Evolutionary conservation across 345 rosid genomes (phyloP).

Genomic region (Brassica carinata): DNA sequence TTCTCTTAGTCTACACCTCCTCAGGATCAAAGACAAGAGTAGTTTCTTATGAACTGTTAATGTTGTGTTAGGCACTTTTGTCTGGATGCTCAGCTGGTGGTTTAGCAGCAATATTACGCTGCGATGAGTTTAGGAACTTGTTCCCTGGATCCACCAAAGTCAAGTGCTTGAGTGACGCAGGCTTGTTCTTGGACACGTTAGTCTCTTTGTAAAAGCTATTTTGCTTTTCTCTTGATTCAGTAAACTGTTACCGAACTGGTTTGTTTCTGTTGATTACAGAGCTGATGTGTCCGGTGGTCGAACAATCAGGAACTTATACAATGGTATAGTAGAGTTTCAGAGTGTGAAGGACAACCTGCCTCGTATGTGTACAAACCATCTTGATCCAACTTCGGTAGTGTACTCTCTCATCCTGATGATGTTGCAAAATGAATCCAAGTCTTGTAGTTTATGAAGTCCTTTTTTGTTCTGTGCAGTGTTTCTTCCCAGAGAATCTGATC

Average conservation of each 20-base stretch:
- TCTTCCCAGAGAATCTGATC: conserved; percentile 95
- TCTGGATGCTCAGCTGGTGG: conserved; percentile 99
- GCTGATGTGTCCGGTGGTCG: conserved; percentile 85
- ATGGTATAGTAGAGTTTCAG: conserved; percentile 82
- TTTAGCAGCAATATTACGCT: conserved; percentile 80
- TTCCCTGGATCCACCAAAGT: conserved; percentile 67
- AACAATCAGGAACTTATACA: conserved; percentile 71
- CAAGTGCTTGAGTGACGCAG: conserved; percentile 97
- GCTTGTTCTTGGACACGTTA: conserved; percentile 92
- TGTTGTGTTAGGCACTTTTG: conserved; percentile 72
- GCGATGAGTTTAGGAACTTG: conserved; percentile 79
- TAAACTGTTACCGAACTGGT: conserved; percentile 17
- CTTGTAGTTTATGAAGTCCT: conserved; percentile 17
- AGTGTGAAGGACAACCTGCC: conserved; percentile 64
- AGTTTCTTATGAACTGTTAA: conserved; percentile 8
- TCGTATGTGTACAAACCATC: conserved; percentile 70
- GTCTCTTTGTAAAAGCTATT: conserved; percentile 6
- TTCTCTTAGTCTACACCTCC: conserved; percentile 5
- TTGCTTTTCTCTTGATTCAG: not conserved
- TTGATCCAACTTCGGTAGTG: conserved; percentile 79
- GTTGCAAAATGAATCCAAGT: not conserved
- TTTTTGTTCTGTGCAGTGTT: conserved; percentile 58
- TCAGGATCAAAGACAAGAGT: not conserved
- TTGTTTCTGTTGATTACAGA: conserved; percentile 45
- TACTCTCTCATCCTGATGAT: not conserved